Evolutionary conservation across 495 filamentous ascomycete genomes (phyloP).

Genomic region (Neurospora sp.): DNA sequence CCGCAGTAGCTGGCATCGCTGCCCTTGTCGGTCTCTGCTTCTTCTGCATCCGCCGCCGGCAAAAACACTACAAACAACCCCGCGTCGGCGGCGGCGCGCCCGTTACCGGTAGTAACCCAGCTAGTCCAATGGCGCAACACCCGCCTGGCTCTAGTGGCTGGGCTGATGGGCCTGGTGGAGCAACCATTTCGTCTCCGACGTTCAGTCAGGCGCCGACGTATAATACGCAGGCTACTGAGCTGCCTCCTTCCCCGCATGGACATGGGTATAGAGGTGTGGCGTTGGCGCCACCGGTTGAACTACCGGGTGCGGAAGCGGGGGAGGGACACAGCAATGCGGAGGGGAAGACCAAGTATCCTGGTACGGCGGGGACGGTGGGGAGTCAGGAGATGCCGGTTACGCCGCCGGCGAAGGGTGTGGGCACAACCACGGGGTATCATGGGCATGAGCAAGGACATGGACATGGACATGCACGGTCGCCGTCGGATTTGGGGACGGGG

Average conservation of each 20-base stretch:
- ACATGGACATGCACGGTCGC: background rate
- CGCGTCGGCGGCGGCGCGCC: background rate
- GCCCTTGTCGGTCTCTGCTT: slow-evolving; percentile 1
- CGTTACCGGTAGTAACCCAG: background rate
- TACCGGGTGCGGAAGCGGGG: background rate
- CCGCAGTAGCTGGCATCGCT: background rate
- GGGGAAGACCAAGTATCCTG: background rate
- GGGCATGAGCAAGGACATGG: background rate
- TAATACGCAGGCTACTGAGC: background rate
- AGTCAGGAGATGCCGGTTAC: background rate
- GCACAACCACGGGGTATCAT: background rate
- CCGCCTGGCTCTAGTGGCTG: background rate
- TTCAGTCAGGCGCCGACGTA: background rate
- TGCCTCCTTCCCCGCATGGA: background rate
- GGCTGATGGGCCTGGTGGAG: background rate
- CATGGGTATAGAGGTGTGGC: background rate
- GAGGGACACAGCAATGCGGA: background rate
- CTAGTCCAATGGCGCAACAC: background rate
- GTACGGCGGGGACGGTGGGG: background rate
- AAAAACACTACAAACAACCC: slow-evolving; percentile 5
- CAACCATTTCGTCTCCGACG: background rate
- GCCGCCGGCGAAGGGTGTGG: background rate
- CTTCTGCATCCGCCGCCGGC: slow-evolving; percentile 5
- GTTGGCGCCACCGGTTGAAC: slow-evolving; percentile 3
- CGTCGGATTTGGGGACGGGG: background rate